Evolutionary conservation across 345 rosid species (phyloP), one percentile per base, ranked within the genome.

Genomic region (Balakata baccata): DNA sequence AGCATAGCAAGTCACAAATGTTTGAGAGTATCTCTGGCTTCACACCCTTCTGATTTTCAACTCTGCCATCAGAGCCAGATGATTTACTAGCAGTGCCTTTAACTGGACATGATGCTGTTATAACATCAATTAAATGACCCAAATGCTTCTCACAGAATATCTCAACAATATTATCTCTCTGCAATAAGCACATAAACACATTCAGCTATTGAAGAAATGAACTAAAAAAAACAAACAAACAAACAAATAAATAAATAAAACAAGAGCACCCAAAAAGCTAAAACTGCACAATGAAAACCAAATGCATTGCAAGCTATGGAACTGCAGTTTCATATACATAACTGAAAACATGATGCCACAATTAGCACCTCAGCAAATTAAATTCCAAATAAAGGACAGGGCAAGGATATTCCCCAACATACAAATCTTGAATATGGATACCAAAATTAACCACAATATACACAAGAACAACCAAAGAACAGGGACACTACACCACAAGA

Each of bases 61-160:
- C 81, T 77, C 79, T 80, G 85, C 76, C 83, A 23, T 68, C 81
- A 75, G 73, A 75, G 70, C 76, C 84, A 59, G 78, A 83, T 73
- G 87, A 85, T 78, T 83, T 81, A 80, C 81, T 75, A 38, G 80
- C 81, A 77, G 49, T 43, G 64, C 60, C 81, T 34, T 81, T 71
- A n/a, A 78, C 75, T 53, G 88, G 88, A 81, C 98, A 93, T 13
- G 99, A 87, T 76, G 87, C 87, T 63, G 87, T 82, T 71, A 96
- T 93, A 69, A 96, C 89, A 77, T 93, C 98, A 76, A 96, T 86
- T 70, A 96, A 85, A 78, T 89, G 94, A 72, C 80, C 87, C 87
- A 96, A 81, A 83, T 96, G 97, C 83, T 87, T 93, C 89, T 96
- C 98, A 75, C 87, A 96, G 87, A 96, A 96, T 49, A 90, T 93